Base-by-base conservation (phyloP, 805 yeast species). In the Starmerella geochares region DNA sequence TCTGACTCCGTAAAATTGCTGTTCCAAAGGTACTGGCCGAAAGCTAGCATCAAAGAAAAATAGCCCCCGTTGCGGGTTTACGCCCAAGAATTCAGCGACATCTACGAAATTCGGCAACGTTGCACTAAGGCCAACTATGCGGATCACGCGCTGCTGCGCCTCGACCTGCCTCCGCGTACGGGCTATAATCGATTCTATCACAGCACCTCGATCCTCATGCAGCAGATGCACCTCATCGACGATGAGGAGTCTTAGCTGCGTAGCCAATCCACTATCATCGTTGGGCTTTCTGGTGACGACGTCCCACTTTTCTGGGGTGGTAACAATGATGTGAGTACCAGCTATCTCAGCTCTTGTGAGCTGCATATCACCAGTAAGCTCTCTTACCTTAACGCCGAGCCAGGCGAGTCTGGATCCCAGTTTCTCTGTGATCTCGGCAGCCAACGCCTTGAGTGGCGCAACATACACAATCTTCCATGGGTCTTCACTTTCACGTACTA, bases 201-300 rank as follows among this genome's bases (percentile, higher is more conserved):
- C 98, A 8, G 96, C 86, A 59, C 98, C 98, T 71, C 98, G 78
- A 49, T 92, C 98, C 75, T 92, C 98, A 60, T 92, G 97, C 47
- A 92, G 73, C 61, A 92, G 71, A 73, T 92, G 98, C 0, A 92
- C 97, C 67, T 92, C 98, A 71, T 92, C 98, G 53, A 92, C 88
- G 52, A 92, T 86, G 50, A 92, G 68, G 13, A 92, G 68, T 64
- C 81, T 85, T 9, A 92, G 94, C 59, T 86, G 87, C 11, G 83
- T 78, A 2, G 86, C 85, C 42, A 88, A 66, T 57, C 87, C 95
- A 45, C 78, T 78, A 60, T 88, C 96, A 47, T 96, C 96, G 57
- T 75, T 82, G 33, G 88, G 81, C 62, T 92, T 92, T 62, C 97
- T 77, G 0, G 98, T 90, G 1, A 92, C 96, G 2, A 92, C 96